A percentile compares a stretch with the other conserved stretches of the same genome.
phyloP scores from a whole-genome alignment of 1,284 basidiomycete genomes.

The Cutaneotrichosporon sp. region DNA sequence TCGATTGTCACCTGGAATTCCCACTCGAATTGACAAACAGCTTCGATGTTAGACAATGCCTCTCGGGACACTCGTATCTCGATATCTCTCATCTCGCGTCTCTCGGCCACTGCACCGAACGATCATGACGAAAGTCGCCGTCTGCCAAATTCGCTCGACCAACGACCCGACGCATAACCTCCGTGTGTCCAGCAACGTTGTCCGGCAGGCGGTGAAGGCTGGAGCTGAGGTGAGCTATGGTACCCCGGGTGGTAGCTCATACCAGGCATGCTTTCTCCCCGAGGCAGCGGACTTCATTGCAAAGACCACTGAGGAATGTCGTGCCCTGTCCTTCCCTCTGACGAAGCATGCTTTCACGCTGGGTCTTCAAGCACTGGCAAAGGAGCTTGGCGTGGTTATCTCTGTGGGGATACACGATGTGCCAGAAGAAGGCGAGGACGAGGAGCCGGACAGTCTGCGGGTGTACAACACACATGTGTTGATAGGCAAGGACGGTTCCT shows the following conservation, averaged over 20 bases:
- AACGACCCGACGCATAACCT: slow-evolving; percentile 44
- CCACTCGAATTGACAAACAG: too few species aligned
- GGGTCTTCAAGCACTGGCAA: slow-evolving; percentile 47
- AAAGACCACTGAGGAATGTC: slow-evolving; percentile 37
- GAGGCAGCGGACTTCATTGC: slow-evolving; percentile 55
- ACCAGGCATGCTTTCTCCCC: slow-evolving; percentile 49
- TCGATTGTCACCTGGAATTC: neutral
- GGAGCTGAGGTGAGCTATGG: slow-evolving; percentile 46
- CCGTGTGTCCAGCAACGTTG: slow-evolving; percentile 37
- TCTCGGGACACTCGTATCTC: neutral
- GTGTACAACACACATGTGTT: slow-evolving; percentile 53
- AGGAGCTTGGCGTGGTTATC: slow-evolving; percentile 46
- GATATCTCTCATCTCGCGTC: too few species aligned
- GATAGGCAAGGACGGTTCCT: slow-evolving; percentile 46
- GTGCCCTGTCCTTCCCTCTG: slow-evolving; percentile 33
- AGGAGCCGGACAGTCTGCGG: slow-evolving; percentile 31
- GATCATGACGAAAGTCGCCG: slow-evolving; percentile 27
- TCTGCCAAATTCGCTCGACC: slow-evolving; percentile 39
- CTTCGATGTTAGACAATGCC: neutral
- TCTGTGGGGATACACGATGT: slow-evolving; percentile 53
- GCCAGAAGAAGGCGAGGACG: slow-evolving; percentile 35
- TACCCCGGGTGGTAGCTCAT: neutral
- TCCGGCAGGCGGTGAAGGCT: slow-evolving; percentile 45
- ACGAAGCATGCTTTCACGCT: slow-evolving; percentile 29
- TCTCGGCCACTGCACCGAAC: neutral